Base-by-base conservation (phyloP, 2,329 filamentous ascomycete species). In the Scedosporium dehoogii region DNA sequence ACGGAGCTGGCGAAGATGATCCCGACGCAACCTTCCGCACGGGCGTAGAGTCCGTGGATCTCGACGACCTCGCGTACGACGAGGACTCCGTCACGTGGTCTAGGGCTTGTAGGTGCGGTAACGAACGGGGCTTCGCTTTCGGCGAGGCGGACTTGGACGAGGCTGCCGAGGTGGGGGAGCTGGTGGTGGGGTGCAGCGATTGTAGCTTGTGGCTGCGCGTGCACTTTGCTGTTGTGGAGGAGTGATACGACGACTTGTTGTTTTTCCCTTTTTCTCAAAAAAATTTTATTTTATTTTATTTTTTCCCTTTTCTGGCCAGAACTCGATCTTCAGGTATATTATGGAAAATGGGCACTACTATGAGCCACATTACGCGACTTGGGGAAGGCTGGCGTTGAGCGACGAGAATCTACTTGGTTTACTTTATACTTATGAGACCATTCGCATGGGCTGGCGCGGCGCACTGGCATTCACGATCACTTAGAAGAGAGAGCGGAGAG, bases 151-250 rank as follows among this genome's bases (percentile, higher is more conserved):
- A 88, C 69, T 73, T 89, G 58, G 81, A 85, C 66, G 83, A 81
- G 69, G 81, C 79, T 46, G 79, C 77, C 56, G 81, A 83, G 59
- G 76, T 82, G 65, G 81, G 85, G 7, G 83, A 86, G 69, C 71
- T 88, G 57, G 77, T 87, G 70, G 85, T 89, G 48, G 85, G 83
- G 10, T 89, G 86, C 68, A 76, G 78, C 62, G 85, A 87, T 67
- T 89, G 86, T 66, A 88, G 85, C 69, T 74, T 89, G 56, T 88
- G 85, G 85, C 71, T 88, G 60, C 80, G 81, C 62, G 84, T 89
- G 44, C 78, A 85, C 59, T 89, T 88, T 75, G 83, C 81, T 7
- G 77, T 85, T 14, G 72, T 84, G 29, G 79, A 74, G 27, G 73
- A 71, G 9, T 59, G 56, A 61, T 23, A n/a, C n/a, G 18, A 25